These are phyloP conservation scores for Amphicarpaea edgeworthii DNA, from an alignment of 306 rosid genomes.

Conservation along the genomic window DNA sequence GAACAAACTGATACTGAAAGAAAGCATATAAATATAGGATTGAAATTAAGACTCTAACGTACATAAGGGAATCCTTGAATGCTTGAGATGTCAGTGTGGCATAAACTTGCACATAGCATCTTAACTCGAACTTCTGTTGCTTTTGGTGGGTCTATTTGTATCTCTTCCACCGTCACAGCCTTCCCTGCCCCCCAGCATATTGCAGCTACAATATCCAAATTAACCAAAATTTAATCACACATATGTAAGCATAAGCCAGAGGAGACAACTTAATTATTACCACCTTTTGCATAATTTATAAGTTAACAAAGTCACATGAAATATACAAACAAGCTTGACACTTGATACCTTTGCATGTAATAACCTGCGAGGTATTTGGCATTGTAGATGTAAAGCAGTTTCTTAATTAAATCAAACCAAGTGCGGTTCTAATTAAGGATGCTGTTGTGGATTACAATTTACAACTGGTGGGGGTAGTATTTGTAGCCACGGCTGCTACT, in stretches of 20 bases:
- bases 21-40: too few relatives aligned
- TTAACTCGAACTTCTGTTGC: constrained; percentile 60
- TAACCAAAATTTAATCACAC: not conserved
- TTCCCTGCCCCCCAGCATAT: constrained; percentile 64
- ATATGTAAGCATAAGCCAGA: not conserved
- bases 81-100: constrained; percentile 59
- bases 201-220: constrained; percentile 49
- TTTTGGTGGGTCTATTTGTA: constrained; percentile 64
- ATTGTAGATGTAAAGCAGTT: not conserved
- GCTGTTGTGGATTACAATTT: not conserved
- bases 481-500: too few relatives aligned
- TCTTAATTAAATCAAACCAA: not conserved
- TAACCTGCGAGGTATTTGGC: constrained; percentile 22
- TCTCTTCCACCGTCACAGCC: constrained; percentile 58
- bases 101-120: constrained; percentile 65
- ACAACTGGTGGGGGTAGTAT: not conserved
- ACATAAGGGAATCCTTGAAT: constrained; percentile 50
- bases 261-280: too few relatives aligned
- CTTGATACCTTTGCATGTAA: constrained; percentile 49
- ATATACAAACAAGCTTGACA: not conserved
- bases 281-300: too few relatives aligned
- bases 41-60: constrained; percentile 38
- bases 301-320: not conserved
- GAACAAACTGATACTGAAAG: not conserved
- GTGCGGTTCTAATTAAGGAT: not conserved